A percentile compares a stretch with the other conserved stretches of the same genome.
Evolutionary conservation across 2,329 filamentous ascomycete species (phyloP).

Genomic region (Penicillium sp.): DNA sequence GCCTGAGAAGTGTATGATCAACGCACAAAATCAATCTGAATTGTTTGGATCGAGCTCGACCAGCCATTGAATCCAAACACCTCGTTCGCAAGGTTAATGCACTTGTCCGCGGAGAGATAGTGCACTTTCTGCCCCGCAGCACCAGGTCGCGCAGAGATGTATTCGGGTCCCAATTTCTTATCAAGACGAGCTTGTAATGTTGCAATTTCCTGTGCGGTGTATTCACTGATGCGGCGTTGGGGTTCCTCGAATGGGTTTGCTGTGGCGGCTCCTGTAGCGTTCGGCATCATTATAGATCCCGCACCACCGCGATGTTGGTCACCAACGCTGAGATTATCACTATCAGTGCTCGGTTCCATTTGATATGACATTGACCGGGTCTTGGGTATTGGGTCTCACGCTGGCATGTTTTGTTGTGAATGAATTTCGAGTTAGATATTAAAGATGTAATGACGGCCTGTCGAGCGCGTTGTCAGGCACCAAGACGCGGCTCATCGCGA

Average conservation of each 20-base stretch:
- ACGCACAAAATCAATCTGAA: slow-evolving; percentile 84
- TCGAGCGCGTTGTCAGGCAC: slow-evolving; percentile 17
- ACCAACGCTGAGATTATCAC: slow-evolving; percentile 55
- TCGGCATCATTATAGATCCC: slow-evolving; percentile 44
- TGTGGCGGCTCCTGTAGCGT: slow-evolving; percentile 32
- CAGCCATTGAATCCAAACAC: slow-evolving; percentile 97
- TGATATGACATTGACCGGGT: background rate
- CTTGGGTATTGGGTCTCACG: slow-evolving; percentile 35
- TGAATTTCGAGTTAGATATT: slow-evolving; percentile 11
- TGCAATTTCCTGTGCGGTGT: slow-evolving; percentile 86
- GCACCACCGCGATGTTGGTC: slow-evolving; percentile 60
- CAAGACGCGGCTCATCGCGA: slow-evolving; percentile 31
- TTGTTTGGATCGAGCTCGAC: slow-evolving; percentile 92
- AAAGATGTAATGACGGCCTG: slow-evolving; percentile 12
- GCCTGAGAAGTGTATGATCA: background rate
- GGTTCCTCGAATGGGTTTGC: slow-evolving; percentile 79
- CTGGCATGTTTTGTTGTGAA: slow-evolving; percentile 42
- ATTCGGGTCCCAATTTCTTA: slow-evolving; percentile 93
- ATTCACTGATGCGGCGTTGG: slow-evolving; percentile 68
- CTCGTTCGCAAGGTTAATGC: slow-evolving; percentile 90
- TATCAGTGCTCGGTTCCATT: slow-evolving; percentile 22
- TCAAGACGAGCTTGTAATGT: slow-evolving; percentile 82
- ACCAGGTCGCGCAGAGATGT: slow-evolving; percentile 81
- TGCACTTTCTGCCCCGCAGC: slow-evolving; percentile 83
- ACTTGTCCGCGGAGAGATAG: slow-evolving; percentile 95